Evolutionary conservation across 495 filamentous ascomycete species (phyloP), one percentile per base, ranked within the genome.

Genomic region (Penicillium waksmanii): DNA sequence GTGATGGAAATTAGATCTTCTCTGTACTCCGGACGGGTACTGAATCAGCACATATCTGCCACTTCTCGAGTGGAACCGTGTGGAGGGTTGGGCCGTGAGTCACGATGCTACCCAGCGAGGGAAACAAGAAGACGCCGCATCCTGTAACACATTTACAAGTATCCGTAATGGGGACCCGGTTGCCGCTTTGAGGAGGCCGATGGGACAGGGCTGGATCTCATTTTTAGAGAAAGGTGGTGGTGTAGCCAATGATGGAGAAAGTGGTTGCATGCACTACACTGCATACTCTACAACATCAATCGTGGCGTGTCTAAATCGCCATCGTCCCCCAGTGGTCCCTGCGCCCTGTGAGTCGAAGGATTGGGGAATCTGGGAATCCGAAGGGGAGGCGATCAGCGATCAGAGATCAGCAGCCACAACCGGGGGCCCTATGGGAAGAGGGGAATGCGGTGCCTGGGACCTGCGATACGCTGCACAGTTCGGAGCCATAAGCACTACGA

Each of bases 361-460:
- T 61, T 55, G 58, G 58, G 58, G 47, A 55, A 51, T 51, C 33
- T 27, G n/a, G 42, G 19, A 50, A 51, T 51, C 33, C 49, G 13
- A 34, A 51, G 49, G 49, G 49, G 35, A 54, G 49, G 48, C 25
- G 61, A 63, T 63, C 56, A 58, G 31, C 55, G 61, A 63, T 63
- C 56, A 58, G 31, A 40, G 55, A 62, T 56, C 56, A 60, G 54
- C 62, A 64, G 62, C 62, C 62, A 65, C 62, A 65, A 36, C 62
- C 62, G 62, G 51, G 51, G 35, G 55, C 55, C 55, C 34, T 57
- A 57, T 47, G 19, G 33, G 55, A 27, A 27, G 53, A n/a, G 58
- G 52, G 34, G 60, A 62, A 62, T 63, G 61, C 56, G 27, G 42
- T 59, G 42, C 61, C 60, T 48, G 46, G 46, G 46, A 48, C 46